A percentile compares a stretch with the other conserved stretches of the same genome.
Evolutionary conservation across 116 monocot genomes (phyloP).

Genomic region (Posidonia oceanica): DNA sequence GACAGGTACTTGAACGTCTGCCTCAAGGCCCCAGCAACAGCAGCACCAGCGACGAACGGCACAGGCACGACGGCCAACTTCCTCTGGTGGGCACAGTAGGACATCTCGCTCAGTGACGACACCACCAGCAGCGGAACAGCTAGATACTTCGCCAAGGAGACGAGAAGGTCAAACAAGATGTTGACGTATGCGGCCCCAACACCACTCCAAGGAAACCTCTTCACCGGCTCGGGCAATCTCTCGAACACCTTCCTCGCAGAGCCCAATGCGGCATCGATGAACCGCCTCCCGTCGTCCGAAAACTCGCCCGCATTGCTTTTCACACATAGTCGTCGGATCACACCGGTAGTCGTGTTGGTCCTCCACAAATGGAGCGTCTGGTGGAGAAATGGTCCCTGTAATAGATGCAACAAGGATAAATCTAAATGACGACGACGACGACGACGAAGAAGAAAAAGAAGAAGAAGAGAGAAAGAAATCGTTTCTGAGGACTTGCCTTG

Average conservation of each 20-base stretch:
- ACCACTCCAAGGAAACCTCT: slow-evolving; percentile 53
- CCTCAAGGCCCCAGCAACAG: slow-evolving; percentile 26
- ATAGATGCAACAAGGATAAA: not conserved
- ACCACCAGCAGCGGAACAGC: slow-evolving; percentile 40
- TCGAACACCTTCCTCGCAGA: slow-evolving; percentile 2
- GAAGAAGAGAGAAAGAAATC: not conserved
- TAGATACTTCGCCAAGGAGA: slow-evolving; percentile 40
- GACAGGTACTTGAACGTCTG: slow-evolving; percentile 27
- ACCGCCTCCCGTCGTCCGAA: slow-evolving; percentile 1
- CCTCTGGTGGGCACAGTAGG: slow-evolving; percentile 74
- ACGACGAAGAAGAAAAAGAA: not conserved
- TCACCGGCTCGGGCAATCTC: slow-evolving; percentile 39
- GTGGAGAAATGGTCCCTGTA: not conserved
- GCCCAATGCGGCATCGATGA: slow-evolving; percentile 9
- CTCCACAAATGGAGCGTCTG: no score
- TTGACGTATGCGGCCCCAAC: not conserved
- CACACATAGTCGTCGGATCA: not conserved
- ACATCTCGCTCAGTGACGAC: slow-evolving; percentile 72
- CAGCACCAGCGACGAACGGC: slow-evolving; percentile 46
- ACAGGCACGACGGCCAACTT: slow-evolving; percentile 49
- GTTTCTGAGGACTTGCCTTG: not conserved
- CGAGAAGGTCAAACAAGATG: slow-evolving; percentile 23
- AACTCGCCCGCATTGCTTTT: not conserved
- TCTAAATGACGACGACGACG: not conserved
- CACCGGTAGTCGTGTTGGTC: no score